A percentile compares a stretch with the other conserved stretches of the same genome.
These are phyloP conservation scores for Dryas drummondii DNA, from an alignment of 306 rosid genomes.

Conservation along the genomic window DNA sequence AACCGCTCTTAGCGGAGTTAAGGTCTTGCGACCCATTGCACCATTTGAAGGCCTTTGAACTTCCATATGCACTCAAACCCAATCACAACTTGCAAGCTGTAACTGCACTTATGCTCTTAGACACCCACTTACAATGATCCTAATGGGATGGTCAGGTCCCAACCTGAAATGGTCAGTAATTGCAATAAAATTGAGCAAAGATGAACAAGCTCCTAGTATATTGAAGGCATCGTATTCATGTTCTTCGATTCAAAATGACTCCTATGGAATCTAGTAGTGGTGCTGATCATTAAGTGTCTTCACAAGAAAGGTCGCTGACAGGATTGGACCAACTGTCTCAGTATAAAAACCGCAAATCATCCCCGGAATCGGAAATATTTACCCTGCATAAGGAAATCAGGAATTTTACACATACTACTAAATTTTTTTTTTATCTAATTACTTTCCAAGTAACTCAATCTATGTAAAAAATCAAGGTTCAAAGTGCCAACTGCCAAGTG, in stretches of 20 bases:
- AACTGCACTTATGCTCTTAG: slow-evolving; percentile 22
- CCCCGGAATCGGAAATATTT: slow-evolving; percentile 3
- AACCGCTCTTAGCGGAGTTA: slow-evolving; percentile 47
- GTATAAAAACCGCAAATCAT: slow-evolving; percentile 12
- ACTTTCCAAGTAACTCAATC: too few species aligned
- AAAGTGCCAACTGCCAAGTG: too few species aligned
- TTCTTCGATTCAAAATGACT: slow-evolving; percentile 19
- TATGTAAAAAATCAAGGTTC: too few species aligned
- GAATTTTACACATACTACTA: not conserved
- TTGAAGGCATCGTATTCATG: not conserved
- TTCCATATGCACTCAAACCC: slow-evolving; percentile 45
- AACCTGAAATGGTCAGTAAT: slow-evolving; percentile 3
- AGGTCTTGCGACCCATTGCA: slow-evolving; percentile 24
- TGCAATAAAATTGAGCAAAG: slow-evolving; percentile 2
- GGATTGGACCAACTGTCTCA: not conserved
- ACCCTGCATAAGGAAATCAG: slow-evolving; percentile 39
- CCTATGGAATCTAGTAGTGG: slow-evolving; percentile 14
- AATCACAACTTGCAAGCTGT: slow-evolving; percentile 20
- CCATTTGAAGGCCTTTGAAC: slow-evolving; percentile 33
- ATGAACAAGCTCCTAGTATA: slow-evolving; percentile 8
- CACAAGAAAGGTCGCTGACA: slow-evolving; percentile 14
- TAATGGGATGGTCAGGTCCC: not conserved
- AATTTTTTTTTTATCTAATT: too few species aligned
- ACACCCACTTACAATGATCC: slow-evolving; percentile 26
- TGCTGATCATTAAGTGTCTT: slow-evolving; percentile 13